Percentiles rank a stretch among this genome's conserved stretches.
phyloP scores from a whole-genome alignment of 176 grass and related monocot genomes.

The Raddia distichophylla region DNA sequence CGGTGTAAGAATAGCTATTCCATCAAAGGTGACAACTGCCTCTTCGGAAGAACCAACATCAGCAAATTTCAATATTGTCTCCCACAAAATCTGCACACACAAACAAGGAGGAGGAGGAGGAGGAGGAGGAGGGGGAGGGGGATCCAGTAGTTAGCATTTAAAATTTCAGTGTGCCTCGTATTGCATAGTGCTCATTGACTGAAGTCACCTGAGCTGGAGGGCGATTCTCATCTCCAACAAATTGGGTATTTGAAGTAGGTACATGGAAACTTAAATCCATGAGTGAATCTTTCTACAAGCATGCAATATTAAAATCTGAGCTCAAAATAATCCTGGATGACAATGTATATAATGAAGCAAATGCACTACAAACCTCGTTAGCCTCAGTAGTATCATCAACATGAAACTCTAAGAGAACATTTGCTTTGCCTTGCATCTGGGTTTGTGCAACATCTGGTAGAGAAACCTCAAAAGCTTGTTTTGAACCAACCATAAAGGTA shows the following conservation, averaged over 20 bases:
- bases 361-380: slow-evolving; percentile 66
- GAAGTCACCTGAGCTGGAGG: slow-evolving; percentile 78
- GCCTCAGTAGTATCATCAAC: slow-evolving; percentile 95
- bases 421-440: slow-evolving; percentile 97
- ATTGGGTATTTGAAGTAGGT: slow-evolving; percentile 83
- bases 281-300: slow-evolving; percentile 79
- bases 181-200: background rate
- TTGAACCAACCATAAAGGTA: slow-evolving; percentile 82
- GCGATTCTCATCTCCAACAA: slow-evolving; percentile 73
- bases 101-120: background rate
- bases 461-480: slow-evolving; percentile 97
- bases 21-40: slow-evolving; percentile 91
- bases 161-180: slow-evolving; percentile 29
- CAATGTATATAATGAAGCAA: slow-evolving; percentile 11
- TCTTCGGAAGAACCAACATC: slow-evolving; percentile 87
- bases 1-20: slow-evolving; percentile 97
- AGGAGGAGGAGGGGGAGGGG: too few relatives aligned
- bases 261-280: slow-evolving; percentile 97
- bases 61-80: slow-evolving; percentile 60
- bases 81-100: slow-evolving; percentile 81
- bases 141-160: slow-evolving; percentile 18
- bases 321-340: background rate
- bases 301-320: slow-evolving; percentile 29
- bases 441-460: slow-evolving; percentile 95
- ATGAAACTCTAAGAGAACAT: slow-evolving; percentile 97